Conservation (phyloP, 768 basidiomycete genomes). For the Auricularia cornea region DNA sequence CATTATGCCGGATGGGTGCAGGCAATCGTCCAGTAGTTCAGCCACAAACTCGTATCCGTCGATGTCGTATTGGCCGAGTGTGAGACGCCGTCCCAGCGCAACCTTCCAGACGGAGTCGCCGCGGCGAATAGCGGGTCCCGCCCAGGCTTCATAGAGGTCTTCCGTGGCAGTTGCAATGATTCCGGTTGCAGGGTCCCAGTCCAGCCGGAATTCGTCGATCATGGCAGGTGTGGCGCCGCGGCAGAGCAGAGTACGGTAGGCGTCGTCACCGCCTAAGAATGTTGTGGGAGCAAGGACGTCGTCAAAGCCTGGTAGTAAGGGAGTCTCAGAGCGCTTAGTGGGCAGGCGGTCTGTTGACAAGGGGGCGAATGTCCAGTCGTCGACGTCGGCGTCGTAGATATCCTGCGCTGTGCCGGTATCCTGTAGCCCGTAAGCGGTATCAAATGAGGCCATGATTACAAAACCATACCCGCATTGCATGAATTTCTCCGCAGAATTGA, state of each 20-base stretch:
- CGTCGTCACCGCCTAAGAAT: neutral
- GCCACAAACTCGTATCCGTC: conserved; percentile 27
- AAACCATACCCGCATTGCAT: too few species aligned
- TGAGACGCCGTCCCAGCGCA: conserved; percentile 28
- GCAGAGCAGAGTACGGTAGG: conserved; percentile 3
- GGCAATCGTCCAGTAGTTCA: conserved; percentile 25
- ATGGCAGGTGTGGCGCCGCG: conserved; percentile 20
- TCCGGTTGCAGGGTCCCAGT: conserved; percentile 20
- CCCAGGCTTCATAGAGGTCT: conserved; percentile 25
- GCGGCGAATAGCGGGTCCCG: conserved; percentile 22
- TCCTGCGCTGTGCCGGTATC: too few species aligned
- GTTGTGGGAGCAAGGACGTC: too few species aligned
- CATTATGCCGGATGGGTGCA: too few species aligned
- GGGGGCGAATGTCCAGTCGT: too few species aligned
- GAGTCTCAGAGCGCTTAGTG: too few species aligned
- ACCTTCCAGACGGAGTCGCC: conserved; percentile 32
- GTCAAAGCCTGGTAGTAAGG: too few species aligned
- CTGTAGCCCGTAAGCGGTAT: too few species aligned
- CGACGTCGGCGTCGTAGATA: too few species aligned
- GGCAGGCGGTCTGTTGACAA: too few species aligned
- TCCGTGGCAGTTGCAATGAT: conserved; percentile 31
- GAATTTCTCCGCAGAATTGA: too few species aligned
- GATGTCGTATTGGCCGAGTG: conserved; percentile 26
- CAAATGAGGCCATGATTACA: too few species aligned
- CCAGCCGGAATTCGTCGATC: conserved; percentile 30